Conservation (phyloP, 371 early-diverging fungal genomes). For the Vittaforma corneae region DNA sequence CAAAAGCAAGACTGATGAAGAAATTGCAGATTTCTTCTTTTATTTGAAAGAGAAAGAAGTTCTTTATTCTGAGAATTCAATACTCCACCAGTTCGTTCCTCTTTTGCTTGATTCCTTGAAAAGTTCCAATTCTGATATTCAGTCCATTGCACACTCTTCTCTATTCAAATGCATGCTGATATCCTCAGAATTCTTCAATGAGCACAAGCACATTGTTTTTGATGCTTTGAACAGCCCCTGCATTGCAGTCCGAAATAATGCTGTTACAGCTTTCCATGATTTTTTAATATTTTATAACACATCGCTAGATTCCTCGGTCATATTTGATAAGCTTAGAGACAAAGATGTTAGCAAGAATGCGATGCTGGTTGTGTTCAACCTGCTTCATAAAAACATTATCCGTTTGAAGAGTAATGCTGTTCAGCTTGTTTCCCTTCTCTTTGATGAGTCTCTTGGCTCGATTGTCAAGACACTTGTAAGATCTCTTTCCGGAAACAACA, state of each 20-base stretch:
- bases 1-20: constrained; percentile 47
- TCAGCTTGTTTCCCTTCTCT: constrained; percentile 9
- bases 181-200: constrained; percentile 34
- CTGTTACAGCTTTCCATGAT: constrained; percentile 33
- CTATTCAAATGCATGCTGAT: constrained; percentile 35
- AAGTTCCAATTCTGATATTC: not conserved
- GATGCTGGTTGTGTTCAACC: constrained; percentile 27
- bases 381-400: constrained; percentile 38
- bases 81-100: constrained; percentile 34
- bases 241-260: constrained; percentile 27
- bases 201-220: constrained; percentile 18
- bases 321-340: constrained; percentile 34
- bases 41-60: constrained; percentile 57
- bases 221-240: constrained; percentile 4
- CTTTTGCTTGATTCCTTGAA: constrained; percentile 30
- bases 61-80: constrained; percentile 41
- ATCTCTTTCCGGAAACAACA: constrained; percentile 26
- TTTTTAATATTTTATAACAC: constrained; percentile 36
- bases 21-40: constrained; percentile 56
- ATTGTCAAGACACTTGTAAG: constrained; percentile 22
- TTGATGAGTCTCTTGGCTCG: constrained; percentile 26
- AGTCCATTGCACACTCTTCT: constrained; percentile 15
- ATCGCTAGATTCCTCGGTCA: constrained; percentile 15
- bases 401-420: constrained; percentile 22
- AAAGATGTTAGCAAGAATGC: constrained; percentile 33